Percentiles rank a stretch among this genome's conserved stretches.
phyloP scores from a whole-genome alignment of 306 rosid species.

The Casuarina glauca region DNA sequence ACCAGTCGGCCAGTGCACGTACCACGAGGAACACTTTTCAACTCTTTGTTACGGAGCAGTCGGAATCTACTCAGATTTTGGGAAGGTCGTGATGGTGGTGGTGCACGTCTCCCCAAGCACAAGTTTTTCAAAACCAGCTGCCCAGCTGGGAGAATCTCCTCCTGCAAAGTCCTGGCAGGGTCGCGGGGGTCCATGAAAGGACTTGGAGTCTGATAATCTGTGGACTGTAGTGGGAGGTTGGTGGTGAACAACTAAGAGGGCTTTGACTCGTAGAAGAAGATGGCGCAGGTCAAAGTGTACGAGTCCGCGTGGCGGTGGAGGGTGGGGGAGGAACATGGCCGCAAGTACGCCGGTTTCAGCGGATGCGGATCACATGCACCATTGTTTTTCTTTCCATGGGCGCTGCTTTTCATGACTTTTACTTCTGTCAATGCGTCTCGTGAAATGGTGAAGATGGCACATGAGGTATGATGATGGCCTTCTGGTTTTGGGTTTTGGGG shows the following conservation, averaged over 20 bases:
- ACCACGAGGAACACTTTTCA: too few relatives aligned
- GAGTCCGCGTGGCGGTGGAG: too few relatives aligned
- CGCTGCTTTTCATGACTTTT: slow-evolving; percentile 22
- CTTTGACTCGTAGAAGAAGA: slow-evolving; percentile 7
- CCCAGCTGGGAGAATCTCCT: not conserved
- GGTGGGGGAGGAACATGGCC: slow-evolving; percentile 10
- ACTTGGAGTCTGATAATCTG: not conserved
- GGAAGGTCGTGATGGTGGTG: too few relatives aligned
- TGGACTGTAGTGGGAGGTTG: not conserved
- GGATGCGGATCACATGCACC: slow-evolving; percentile 7
- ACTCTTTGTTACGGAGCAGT: too few relatives aligned
- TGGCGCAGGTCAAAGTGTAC: slow-evolving; percentile 1
- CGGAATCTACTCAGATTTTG: too few relatives aligned
- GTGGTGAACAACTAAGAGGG: slow-evolving; percentile 17
- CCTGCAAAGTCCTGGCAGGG: not conserved
- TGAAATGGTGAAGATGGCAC: not conserved
- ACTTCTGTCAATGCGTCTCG: not conserved
- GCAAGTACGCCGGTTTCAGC: slow-evolving; percentile 20
- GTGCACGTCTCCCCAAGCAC: too few relatives aligned
- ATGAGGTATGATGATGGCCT: not conserved
- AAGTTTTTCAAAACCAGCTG: too few relatives aligned
- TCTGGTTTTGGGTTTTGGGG: not conserved
- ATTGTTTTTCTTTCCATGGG: not conserved
- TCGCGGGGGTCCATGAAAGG: not conserved
- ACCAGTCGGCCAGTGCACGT: too few relatives aligned